Base-by-base conservation (phyloP, 1,284 basidiomycete species). In the Trichosporon inkin region DNA sequence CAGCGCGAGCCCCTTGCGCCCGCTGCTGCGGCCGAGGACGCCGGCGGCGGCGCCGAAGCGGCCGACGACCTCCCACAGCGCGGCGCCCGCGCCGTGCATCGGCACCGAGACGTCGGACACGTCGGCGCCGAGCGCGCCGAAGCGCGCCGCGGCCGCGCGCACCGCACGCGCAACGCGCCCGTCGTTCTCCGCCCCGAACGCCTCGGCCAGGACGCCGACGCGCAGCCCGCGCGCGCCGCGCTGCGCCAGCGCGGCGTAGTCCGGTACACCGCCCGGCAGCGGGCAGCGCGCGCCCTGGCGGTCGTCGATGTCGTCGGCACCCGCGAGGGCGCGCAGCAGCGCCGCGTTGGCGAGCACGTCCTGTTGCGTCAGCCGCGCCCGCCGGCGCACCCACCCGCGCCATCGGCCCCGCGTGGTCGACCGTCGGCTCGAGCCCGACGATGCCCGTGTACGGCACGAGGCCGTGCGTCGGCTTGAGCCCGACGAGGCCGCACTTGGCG, bases 391-490 rank as follows among this genome's bases (percentile, higher is more conserved):
- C 14, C 36, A 64, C 59, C 54, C 51, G 54, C 2, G 67, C 65
- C 70, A 73, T 70, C 1, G 68, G 69, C 20, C 72, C 69, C 6
- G 62, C 75, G 47, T 81, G 80, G 67, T 82, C 81, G 35, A 79
- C 67, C 1, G 74, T 72, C 24, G 78, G 71, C 55, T 81, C 80
- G 34, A 78, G 76, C 14, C 79, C 78, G 17, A 78, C 77, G 17
- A 80, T 72, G 11, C 81, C 82, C 2, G 82, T 82, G 67, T 82
- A 83, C 0, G 82, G 82, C 3, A 83, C 80, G 4, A 83, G 76
- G 1, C 82, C 82, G 47, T 79, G 80, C 1, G 81, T 81, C 0
- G 82, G 80, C 65, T 83, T 83, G 34, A 83, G 64, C 0, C 82
- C 82, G 14, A 83, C 81, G 22, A 82, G 75, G 10, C 82, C 82